A percentile compares a stretch with the other conserved stretches of the same genome.
phyloP scores from a whole-genome alignment of 164 flowering plant genomes.

The Macadamia integrifolia region DNA sequence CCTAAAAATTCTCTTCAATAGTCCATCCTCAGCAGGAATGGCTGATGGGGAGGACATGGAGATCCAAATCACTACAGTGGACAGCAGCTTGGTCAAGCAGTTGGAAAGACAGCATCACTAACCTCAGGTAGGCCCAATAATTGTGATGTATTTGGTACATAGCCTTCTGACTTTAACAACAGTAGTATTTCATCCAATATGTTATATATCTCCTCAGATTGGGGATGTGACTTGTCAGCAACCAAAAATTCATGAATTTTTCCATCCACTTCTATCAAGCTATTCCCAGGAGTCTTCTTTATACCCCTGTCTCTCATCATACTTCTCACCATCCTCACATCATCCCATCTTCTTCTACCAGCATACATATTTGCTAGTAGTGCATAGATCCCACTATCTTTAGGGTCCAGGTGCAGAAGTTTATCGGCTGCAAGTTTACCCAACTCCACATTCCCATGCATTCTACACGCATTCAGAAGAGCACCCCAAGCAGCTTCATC shows the following conservation, averaged over 20 bases:
- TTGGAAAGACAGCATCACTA: background rate
- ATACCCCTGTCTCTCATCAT: constrained; percentile 43
- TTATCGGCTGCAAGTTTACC: constrained; percentile 37
- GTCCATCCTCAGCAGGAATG: no score
- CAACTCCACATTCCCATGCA: constrained; percentile 44
- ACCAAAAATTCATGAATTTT: constrained; percentile 40
- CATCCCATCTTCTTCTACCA: constrained; percentile 37
- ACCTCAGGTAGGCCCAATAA: constrained; percentile 11
- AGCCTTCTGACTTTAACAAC: constrained; percentile 27
- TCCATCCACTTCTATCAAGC: constrained; percentile 42
- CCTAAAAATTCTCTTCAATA: no score
- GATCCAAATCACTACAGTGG: no score
- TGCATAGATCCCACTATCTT: constrained; percentile 47
- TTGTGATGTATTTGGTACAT: constrained; percentile 19
- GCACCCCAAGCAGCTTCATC: constrained; percentile 58
- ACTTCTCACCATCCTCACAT: constrained; percentile 42
- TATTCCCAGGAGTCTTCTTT: constrained; percentile 47
- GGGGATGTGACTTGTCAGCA: constrained; percentile 36
- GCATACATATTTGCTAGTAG: constrained; percentile 41
- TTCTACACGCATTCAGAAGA: constrained; percentile 45
- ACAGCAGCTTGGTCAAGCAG: no score
- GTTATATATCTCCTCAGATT: constrained; percentile 31
- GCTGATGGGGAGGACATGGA: no score
- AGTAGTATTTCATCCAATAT: constrained; percentile 28
- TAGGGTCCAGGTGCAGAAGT: constrained; percentile 36